Base-by-base conservation (phyloP, 768 basidiomycete species). In the Collybiopsis luxurians region DNA sequence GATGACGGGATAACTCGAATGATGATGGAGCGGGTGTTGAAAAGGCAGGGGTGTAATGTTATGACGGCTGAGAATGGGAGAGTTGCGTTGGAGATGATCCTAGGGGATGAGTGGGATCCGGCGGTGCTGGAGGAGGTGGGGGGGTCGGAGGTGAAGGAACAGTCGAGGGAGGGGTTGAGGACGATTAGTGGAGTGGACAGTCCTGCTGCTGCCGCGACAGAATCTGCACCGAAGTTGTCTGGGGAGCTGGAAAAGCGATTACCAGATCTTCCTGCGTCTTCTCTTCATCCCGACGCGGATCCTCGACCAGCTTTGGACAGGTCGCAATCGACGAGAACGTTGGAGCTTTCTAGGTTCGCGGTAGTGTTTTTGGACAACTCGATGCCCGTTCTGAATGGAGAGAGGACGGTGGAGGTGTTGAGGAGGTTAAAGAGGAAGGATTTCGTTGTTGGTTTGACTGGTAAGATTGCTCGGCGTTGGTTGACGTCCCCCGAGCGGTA, bases 31-130 rank as follows among this genome's bases (percentile, higher is more conserved):
- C 77, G 85, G 27, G 78, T 86, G 73, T 75, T 89, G 31, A 74
- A 76, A 23, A 75, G 86, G n/a, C 69, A 88, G 1, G 86, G 86
- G 1, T 86, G 84, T 66, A 64, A 61, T 28, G 85, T 88, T 13
- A 69, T 76, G 17, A 81, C 79, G 7, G 87, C 87, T 17, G 85
- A 89, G 66, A 87, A 89, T 60, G 88, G 87, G 15, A 75, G 81
- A 62, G 67, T 82, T 24, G 85, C 85, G 15, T 73, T 87, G 38
- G 79, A 84, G 49, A 72, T 83, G 68, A 75, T 87, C 23, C 60
- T 82, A 2, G 76, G 78, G 30, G 31, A 53, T 28, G 44, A 54
- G 34, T 54, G 28, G 9, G 53, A 64, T 26, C 55, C 44, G 10
- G 53, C 56, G 50, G 51, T 28, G 47, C 50, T 49, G 4, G 43